phyloP scores from a whole-genome alignment of 2,329 filamentous ascomycete species.

The Pyricularia grisea region DNA sequence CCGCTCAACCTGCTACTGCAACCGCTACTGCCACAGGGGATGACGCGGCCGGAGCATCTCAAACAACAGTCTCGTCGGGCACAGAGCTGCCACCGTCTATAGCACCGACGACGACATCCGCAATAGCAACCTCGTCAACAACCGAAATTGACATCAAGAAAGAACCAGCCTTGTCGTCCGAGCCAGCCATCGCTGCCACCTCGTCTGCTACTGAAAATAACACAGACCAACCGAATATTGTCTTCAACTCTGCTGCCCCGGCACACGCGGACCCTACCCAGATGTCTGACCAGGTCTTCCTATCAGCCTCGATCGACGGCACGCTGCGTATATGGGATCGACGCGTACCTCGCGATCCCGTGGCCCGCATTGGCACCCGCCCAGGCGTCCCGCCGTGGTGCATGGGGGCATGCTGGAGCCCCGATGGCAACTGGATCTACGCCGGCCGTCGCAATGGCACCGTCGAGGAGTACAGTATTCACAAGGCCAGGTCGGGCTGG shows the following conservation, averaged over 20 bases:
- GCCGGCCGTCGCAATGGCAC: constrained; percentile 83
- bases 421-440: constrained; percentile 91
- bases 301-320: constrained; percentile 82
- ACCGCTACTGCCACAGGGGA: background rate
- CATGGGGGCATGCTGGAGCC: constrained; percentile 94
- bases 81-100: background rate
- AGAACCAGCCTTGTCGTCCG: constrained; percentile 24
- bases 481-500: constrained; percentile 60
- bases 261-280: constrained; percentile 43
- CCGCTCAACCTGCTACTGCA: constrained; percentile 1
- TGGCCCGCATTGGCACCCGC: constrained; percentile 69
- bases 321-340: constrained; percentile 89
- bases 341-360: constrained; percentile 56
- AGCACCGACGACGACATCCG: constrained; percentile 1
- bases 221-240: background rate
- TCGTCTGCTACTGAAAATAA: background rate
- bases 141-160: background rate
- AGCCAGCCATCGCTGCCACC: constrained; percentile 14
- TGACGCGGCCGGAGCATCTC: background rate
- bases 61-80: background rate
- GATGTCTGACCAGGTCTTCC: constrained; percentile 69
- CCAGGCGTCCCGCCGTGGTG: constrained; percentile 87
- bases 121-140: constrained; percentile 1
- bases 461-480: constrained; percentile 88
- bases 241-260: constrained; percentile 8